Base-by-base conservation (phyloP, 495 filamentous ascomycete genomes). In the Aspergillus avenaceus region DNA sequence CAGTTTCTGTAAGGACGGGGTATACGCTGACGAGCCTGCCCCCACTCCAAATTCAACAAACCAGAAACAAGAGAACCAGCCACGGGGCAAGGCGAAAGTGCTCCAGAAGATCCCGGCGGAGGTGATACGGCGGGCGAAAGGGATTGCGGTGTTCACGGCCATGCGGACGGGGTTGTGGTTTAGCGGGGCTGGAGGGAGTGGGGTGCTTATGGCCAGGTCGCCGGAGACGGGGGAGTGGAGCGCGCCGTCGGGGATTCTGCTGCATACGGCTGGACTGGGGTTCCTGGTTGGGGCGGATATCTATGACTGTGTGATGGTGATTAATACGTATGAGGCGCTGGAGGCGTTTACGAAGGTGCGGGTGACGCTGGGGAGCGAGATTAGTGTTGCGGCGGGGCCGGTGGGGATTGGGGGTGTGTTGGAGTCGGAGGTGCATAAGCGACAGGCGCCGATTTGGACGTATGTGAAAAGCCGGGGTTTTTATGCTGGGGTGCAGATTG, bases 101-200 rank as follows among this genome's bases (percentile, higher is more conserved):
- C 61, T 85, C 13, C 86, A 88, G 67, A 86, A 86, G 67, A 90
- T 91, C 14, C 87, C 87, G 1, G 67, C 79, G 36, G 76, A 83
- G 58, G 84, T 90, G 41, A 86, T 91, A 50, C 77, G 81, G 58
- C 83, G 85, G 74, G 86, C 87, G 3, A 84, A 87, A 55, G 87
- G 85, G 7, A 67, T 91, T 44, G 87, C 85, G 12, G 80, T 91
- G 46, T 91, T 91, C 67, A 90, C 87, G 2, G 87, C 84, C 18
- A 87, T 91, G 84, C 80, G 87, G 40, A 85, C 86, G 24, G 87
- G 87, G n/a, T 72, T 91, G 12, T 91, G 86, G 87, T 75, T 87
- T 34, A 85, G 85, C 18, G 87, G 87, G 13, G 86, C 87, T 8
- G 86, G 87, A 13, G 45, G 45, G 7, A 85, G 84, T 41, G 87